Base-by-base conservation (phyloP, 2,329 filamentous ascomycete species). In the Penicillium griseofulvum region DNA sequence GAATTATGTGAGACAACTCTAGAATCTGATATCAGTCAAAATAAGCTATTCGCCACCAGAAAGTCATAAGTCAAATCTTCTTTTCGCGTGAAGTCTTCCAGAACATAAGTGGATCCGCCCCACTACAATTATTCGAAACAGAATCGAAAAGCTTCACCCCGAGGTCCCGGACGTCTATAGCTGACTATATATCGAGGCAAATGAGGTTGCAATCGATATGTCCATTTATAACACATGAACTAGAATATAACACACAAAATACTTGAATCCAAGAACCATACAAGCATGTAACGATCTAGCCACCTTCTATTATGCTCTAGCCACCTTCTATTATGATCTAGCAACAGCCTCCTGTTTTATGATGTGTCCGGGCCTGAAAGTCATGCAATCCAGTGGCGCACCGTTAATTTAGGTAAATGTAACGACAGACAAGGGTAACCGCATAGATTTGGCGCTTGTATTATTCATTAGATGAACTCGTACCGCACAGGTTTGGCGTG, bases 261-360 rank as follows among this genome's bases (percentile, higher is more conserved):
- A 16, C 49, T 69, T 11, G 56, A 59, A 6, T 59, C 64, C 6
- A 59, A 67, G 36, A 66, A 64, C 14, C 64, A 64, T 34, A n/a
- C n/a, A n/a, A n/a, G 64, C 61, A 63, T 63, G 48, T 9, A 54
- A 38, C 45, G 58, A 60, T 39, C 47, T 65, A 36, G 54, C 22
- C 22, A 22, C 22, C 22, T 22, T 22, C 22, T 22, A 22, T 4
- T 22, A 22, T 22, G 57, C 58, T 39, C 45, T 65, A 33, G 54
- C 64, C 22, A 22, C 22, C 22, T 22, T 22, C 22, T 22, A 22
- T 4, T 22, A 22, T 22, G 57, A 59, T 39, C 45, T 65, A 33
- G 54, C 64, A 9, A 58, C 56, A 0, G 57, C 57, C 7, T 64
- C 60, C 0, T 64, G 56, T 26, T 67, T 64, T 33, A 56, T 62